phyloP scores from a whole-genome alignment of 805 yeast species.

The Wickerhamiella bombiphila region DNA sequence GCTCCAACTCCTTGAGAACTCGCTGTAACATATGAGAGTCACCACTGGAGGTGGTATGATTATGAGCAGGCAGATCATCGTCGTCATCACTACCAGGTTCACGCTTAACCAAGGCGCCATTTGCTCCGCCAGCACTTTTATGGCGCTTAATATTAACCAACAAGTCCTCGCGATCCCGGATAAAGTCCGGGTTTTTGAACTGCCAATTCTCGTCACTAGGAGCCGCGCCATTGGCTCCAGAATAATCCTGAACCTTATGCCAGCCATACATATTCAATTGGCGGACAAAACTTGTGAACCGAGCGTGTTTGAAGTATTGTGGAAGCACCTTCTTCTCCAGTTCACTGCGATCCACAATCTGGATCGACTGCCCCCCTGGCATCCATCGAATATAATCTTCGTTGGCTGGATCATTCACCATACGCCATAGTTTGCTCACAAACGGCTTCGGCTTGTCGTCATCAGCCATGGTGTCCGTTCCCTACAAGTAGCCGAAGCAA shows the following conservation, averaged over 20 bases:
- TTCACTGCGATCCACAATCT: slow-evolving; percentile 65
- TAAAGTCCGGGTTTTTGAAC: slow-evolving; percentile 71
- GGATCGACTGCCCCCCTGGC: slow-evolving; percentile 71
- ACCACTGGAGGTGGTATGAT: slow-evolving; percentile 8
- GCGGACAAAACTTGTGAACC: slow-evolving; percentile 89
- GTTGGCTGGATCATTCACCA: slow-evolving; percentile 76
- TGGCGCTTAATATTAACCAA: slow-evolving; percentile 77
- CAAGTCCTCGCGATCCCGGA: slow-evolving; percentile 65
- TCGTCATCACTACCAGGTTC: neutral
- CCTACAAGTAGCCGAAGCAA: too few species aligned
- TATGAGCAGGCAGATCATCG: neutral
- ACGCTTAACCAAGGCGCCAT: neutral
- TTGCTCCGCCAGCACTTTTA: slow-evolving; percentile 26
- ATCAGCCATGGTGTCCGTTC: neutral
- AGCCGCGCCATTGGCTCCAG: slow-evolving; percentile 9
- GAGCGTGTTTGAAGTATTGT: slow-evolving; percentile 84
- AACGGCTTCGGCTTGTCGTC: slow-evolving; percentile 40
- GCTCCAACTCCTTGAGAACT: slow-evolving; percentile 57
- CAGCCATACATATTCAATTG: slow-evolving; percentile 98
- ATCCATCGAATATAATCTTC: slow-evolving; percentile 67
- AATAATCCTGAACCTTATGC: slow-evolving; percentile 93
- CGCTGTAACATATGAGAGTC: slow-evolving; percentile 34
- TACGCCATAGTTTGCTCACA: slow-evolving; percentile 85
- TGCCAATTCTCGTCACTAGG: slow-evolving; percentile 69
- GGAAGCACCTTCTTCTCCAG: slow-evolving; percentile 80